phyloP scores from a whole-genome alignment of 148 eudicot species.

The Silene uniflora region DNA sequence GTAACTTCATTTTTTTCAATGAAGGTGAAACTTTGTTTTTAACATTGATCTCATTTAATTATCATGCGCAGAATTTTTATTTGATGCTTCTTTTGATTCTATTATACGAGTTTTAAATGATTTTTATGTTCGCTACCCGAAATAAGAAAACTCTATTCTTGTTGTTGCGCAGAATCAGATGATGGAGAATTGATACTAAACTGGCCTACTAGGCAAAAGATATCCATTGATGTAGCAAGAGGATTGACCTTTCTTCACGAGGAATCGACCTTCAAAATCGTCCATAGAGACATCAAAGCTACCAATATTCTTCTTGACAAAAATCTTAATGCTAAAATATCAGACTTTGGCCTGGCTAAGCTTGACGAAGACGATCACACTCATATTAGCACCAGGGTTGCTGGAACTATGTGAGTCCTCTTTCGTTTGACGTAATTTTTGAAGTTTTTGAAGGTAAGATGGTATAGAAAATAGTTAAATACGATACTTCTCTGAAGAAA shows the following conservation, averaged over 20 bases:
- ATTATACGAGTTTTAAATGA: too few relatives aligned
- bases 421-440: neutral
- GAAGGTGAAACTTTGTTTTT: too few relatives aligned
- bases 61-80: too few relatives aligned
- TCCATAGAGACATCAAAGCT: slow-evolving; percentile 21
- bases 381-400: slow-evolving; percentile 22
- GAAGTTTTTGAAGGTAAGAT: too few relatives aligned
- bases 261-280: slow-evolving; percentile 11
- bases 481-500: neutral
- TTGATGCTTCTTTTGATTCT: neutral
- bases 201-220: slow-evolving; percentile 13
- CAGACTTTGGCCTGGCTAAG: slow-evolving; percentile 21
- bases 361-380: slow-evolving; percentile 12
- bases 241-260: slow-evolving; percentile 20
- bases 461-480: too few relatives aligned
- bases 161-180: neutral
- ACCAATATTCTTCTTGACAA: slow-evolving; percentile 14
- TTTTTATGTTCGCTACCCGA: too few relatives aligned
- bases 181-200: neutral
- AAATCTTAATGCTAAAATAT: slow-evolving; percentile 4
- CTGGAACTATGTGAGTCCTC: slow-evolving; percentile 19
- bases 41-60: too few relatives aligned
- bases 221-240: slow-evolving; percentile 12
- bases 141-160: too few relatives aligned
- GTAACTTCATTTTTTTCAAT: too few relatives aligned